Percentiles rank a stretch among this genome's conserved stretches.
These are phyloP conservation scores for Phaeosphaeriaceae sp. DNA, from an alignment of 2,329 filamentous ascomycete genomes.

Conservation along the genomic window DNA sequence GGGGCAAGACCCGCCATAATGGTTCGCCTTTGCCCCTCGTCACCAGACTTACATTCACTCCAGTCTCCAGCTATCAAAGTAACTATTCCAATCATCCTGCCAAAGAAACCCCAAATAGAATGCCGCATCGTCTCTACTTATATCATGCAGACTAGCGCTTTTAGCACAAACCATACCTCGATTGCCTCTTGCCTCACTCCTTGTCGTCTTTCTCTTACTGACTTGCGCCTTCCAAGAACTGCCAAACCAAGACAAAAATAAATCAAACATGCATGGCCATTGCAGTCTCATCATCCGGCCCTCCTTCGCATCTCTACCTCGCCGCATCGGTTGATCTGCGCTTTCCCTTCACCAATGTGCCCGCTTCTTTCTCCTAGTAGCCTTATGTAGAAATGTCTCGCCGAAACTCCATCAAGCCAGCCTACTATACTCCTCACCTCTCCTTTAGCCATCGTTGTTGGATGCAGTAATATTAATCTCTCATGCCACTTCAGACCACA, in stretches of 20 bases:
- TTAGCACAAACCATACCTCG: background rate
- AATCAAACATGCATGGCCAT: background rate
- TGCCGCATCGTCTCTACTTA: too few relatives aligned
- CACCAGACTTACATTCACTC: background rate
- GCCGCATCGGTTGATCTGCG: constrained; percentile 18
- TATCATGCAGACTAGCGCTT: background rate
- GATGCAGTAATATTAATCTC: constrained; percentile 48
- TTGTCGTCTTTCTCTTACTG: background rate
- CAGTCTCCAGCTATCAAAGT: background rate
- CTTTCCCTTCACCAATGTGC: constrained; percentile 23
- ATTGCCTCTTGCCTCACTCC: background rate
- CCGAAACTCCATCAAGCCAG: constrained; percentile 9
- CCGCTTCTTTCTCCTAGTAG: constrained; percentile 20
- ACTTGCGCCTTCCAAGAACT: background rate
- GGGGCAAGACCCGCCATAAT: constrained; percentile 1
- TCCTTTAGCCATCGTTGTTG: constrained; percentile 38
- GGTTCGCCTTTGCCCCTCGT: background rate
- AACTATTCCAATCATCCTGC: too few relatives aligned
- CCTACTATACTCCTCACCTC: constrained; percentile 26
- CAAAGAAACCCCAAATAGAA: too few relatives aligned
- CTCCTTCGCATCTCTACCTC: constrained; percentile 7
- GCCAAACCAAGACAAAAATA: too few relatives aligned
- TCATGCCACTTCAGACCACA: constrained; percentile 37
- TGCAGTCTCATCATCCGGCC: background rate
- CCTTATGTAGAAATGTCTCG: constrained; percentile 15